phyloP scores from a whole-genome alignment of 1,139 yeast genomes.

The Chernovozyma sophiae-reginae region DNA sequence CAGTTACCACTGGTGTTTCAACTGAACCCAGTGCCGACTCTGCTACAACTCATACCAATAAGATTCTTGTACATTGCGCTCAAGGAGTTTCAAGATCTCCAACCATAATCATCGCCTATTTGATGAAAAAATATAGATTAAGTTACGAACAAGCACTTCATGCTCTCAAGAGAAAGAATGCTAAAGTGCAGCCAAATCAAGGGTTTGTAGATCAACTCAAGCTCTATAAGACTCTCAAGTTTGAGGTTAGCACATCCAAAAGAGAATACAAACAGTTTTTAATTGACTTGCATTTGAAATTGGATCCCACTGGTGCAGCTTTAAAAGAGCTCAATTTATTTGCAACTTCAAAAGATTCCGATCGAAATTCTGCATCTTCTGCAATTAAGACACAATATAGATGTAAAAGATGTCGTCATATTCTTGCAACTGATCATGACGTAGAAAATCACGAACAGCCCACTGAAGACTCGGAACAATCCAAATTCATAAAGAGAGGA shows the following conservation, averaged over 20 bases:
- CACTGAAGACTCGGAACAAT: conserved; percentile 53
- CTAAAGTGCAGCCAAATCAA: conserved; percentile 66
- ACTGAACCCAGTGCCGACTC: not conserved
- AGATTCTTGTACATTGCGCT: conserved; percentile 65
- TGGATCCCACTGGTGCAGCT: conserved; percentile 27
- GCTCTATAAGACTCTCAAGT: conserved; percentile 40
- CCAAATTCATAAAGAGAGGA: conserved; percentile 59
- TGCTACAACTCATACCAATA: conserved; percentile 25
- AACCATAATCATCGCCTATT: conserved; percentile 66
- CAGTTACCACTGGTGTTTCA: conserved; percentile 22
- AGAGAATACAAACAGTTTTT: conserved; percentile 25
- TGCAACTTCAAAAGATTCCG: conserved; percentile 5
- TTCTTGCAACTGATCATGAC: conserved; percentile 45
- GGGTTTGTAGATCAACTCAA: conserved; percentile 72
- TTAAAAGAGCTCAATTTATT: conserved; percentile 15
- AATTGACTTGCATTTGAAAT: conserved; percentile 19
- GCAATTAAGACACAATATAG: conserved; percentile 32
- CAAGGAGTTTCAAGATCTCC: conserved; percentile 89
- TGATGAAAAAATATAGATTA: conserved; percentile 71
- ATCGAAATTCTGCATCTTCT: conserved; percentile 8
- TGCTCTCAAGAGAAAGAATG: conserved; percentile 62
- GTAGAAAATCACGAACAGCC: conserved; percentile 63
- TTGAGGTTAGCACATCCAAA: conserved; percentile 20
- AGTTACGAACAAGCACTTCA: conserved; percentile 59
- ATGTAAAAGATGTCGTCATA: conserved; percentile 67